phyloP scores from a whole-genome alignment of 2,329 filamentous ascomycete species.

The Monilinia polystroma region DNA sequence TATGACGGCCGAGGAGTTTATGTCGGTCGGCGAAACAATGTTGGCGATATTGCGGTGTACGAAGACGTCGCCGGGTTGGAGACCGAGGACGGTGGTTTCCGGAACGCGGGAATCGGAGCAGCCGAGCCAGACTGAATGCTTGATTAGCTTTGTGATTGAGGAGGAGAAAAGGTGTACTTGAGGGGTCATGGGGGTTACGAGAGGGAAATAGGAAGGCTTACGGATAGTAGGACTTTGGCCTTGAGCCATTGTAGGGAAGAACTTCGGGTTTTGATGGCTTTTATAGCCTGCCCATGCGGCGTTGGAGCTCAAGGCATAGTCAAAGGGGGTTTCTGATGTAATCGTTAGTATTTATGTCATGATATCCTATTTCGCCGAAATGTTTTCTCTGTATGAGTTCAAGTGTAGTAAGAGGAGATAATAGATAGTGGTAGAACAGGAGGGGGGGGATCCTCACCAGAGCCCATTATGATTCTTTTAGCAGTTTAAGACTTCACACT shows the following conservation, averaged over 20 bases:
- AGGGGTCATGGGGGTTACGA: neutral
- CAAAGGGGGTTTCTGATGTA: constrained; percentile 44
- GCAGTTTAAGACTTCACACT: neutral
- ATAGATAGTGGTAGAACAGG: neutral
- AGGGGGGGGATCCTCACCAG: constrained; percentile 9
- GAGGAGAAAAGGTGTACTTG: neutral
- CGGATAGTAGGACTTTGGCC: constrained; percentile 66
- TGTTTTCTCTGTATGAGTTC: neutral
- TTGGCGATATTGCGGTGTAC: constrained; percentile 91
- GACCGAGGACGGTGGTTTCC: constrained; percentile 75
- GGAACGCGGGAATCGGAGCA: constrained; percentile 85
- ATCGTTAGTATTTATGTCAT: constrained; percentile 2
- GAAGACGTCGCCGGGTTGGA: constrained; percentile 81
- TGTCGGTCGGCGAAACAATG: constrained; percentile 71
- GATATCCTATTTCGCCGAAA: neutral
- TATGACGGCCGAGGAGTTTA: constrained; percentile 72
- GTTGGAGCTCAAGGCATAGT: constrained; percentile 65
- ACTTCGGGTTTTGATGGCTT: constrained; percentile 63
- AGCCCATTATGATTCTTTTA: constrained; percentile 14
- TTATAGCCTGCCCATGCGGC: constrained; percentile 68
- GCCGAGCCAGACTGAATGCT: constrained; percentile 69
- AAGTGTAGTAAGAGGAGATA: neutral
- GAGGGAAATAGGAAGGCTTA: constrained; percentile 41
- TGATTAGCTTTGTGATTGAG: constrained; percentile 9
- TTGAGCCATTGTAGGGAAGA: constrained; percentile 66